phyloP scores from a whole-genome alignment of 2,329 filamentous ascomycete species.

The Tolypocladium album region DNA sequence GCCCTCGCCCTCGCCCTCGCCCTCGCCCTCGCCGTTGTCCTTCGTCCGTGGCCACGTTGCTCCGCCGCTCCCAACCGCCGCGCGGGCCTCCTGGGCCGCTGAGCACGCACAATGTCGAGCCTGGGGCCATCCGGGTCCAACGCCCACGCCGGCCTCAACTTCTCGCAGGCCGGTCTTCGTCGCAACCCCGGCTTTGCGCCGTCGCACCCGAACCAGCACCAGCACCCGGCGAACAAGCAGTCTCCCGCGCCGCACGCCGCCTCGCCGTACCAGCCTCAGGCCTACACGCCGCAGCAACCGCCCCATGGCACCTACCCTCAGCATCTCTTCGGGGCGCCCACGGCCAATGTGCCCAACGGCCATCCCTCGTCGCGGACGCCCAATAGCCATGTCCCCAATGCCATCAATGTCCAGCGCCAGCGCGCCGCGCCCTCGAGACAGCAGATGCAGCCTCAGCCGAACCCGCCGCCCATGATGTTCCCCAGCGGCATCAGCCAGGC shows the following conservation, averaged over 20 bases:
- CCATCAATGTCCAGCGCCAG: conserved; percentile 33
- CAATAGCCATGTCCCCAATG: conserved; percentile 35
- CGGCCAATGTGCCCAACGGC: conserved; percentile 35
- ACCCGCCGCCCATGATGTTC: conserved; percentile 25
- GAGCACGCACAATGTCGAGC: conserved; percentile 30
- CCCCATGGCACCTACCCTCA: conserved; percentile 37
- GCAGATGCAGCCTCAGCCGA: conserved; percentile 31
- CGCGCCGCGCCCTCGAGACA: conserved; percentile 33
- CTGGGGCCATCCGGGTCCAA: conserved; percentile 39
- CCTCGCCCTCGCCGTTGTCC: background rate
- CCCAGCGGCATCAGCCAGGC: conserved; percentile 27
- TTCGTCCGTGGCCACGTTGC: background rate
- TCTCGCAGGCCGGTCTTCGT: conserved; percentile 38
- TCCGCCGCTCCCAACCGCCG: background rate
- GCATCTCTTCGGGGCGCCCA: conserved; percentile 39
- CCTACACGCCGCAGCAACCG: conserved; percentile 42
- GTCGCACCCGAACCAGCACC: conserved; percentile 37
- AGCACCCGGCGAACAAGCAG: conserved; percentile 42
- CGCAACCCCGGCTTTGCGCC: conserved; percentile 32
- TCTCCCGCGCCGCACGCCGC: conserved; percentile 43
- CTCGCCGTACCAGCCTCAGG: conserved; percentile 42
- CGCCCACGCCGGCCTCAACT: conserved; percentile 41
- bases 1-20: background rate
- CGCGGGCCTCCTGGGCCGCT: background rate
- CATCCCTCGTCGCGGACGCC: conserved; percentile 27